Conservation (phyloP, 2,329 filamentous ascomycete species). For the Trichoderma atroviride region DNA sequence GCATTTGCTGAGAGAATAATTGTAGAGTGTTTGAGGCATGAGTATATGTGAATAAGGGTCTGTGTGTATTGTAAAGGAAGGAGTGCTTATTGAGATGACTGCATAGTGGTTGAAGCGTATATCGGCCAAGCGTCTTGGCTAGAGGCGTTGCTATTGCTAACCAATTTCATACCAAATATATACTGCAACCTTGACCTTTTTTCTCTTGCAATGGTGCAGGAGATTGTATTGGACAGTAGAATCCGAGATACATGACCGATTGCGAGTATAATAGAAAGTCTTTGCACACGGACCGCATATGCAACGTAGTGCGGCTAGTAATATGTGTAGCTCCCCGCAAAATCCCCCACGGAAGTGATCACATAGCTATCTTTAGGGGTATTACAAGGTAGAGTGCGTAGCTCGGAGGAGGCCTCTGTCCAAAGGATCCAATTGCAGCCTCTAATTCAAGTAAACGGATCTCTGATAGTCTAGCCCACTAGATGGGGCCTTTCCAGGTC, state of each 20-base stretch:
- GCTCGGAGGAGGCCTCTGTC: background rate
- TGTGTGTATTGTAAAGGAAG: background rate
- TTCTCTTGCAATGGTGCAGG: no score
- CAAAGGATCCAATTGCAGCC: background rate
- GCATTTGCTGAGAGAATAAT: background rate
- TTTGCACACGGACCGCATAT: no score
- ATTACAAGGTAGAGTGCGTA: background rate
- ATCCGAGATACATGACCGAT: no score
- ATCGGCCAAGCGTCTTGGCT: background rate
- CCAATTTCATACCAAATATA: background rate
- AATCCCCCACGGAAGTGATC: background rate
- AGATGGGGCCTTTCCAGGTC: background rate
- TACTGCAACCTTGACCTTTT: no score
- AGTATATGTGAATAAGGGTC: background rate
- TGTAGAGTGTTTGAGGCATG: background rate
- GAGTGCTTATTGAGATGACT: background rate
- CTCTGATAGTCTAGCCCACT: background rate
- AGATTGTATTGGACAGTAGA: no score
- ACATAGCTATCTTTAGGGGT: background rate
- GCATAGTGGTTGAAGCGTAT: background rate
- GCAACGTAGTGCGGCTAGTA: no score
- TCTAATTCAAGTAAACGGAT: no score
- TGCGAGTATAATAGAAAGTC: no score
- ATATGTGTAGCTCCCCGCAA: no score
- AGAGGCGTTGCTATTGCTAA: background rate